These are phyloP conservation scores for Gastrodia elata DNA, from an alignment of 106 monocot genomes.

Conservation along the genomic window DNA sequence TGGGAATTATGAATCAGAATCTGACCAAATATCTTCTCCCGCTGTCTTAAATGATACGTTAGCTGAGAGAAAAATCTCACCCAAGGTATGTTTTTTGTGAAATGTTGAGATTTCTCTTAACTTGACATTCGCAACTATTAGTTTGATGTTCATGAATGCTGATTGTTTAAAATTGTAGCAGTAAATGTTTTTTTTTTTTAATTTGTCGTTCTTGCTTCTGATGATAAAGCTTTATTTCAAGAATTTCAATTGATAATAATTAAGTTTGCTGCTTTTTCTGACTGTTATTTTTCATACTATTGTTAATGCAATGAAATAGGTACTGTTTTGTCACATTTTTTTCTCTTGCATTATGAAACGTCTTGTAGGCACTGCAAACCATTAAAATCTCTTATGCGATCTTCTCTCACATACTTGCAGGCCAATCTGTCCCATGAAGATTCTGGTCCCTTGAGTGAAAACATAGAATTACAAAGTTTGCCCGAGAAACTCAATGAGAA, in stretches of 20 bases:
- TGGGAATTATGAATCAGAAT: not conserved
- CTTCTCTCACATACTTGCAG: conserved; percentile 16
- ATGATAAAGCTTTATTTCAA: not conserved
- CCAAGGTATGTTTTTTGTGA: conserved; percentile 1
- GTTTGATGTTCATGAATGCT: not conserved
- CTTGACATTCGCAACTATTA: not conserved
- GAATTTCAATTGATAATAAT: not conserved
- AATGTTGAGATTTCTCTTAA: not conserved
- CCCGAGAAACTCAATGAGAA: conserved; percentile 9
- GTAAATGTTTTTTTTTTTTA: not conserved
- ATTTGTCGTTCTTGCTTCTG: not conserved
- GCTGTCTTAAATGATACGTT: too few relatives aligned
- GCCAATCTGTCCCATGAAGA: conserved; percentile 26
- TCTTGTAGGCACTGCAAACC: not conserved
- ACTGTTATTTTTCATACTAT: too few relatives aligned
- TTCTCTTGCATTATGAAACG: not conserved
- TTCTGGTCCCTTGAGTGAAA: conserved; percentile 9
- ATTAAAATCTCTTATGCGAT: not conserved
- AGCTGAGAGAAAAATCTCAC: not conserved
- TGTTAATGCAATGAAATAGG: too few relatives aligned
- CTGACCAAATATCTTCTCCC: not conserved
- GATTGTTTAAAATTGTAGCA: not conserved
- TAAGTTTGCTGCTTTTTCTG: too few relatives aligned
- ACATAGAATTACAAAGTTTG: not conserved
- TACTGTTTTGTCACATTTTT: too few relatives aligned